Conservation (phyloP, 2,329 filamentous ascomycete species). For the Cucurbitaria berberidis region DNA sequence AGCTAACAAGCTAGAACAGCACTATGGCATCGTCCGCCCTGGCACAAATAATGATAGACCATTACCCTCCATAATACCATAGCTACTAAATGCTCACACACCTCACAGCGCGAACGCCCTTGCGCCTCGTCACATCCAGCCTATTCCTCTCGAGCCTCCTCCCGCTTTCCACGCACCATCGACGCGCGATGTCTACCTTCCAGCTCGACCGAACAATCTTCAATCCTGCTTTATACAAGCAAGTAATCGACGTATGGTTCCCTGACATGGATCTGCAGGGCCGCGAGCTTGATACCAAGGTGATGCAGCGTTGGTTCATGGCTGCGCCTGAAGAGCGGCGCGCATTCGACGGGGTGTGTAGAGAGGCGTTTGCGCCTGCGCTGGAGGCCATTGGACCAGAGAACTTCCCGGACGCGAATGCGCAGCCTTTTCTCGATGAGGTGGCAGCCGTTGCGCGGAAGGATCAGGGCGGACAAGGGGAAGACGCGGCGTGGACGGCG, state of each 20-base stretch:
- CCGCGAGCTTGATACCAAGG: slow-evolving; percentile 26
- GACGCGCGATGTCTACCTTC: slow-evolving; percentile 42
- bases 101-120: slow-evolving; percentile 7
- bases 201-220: slow-evolving; percentile 49
- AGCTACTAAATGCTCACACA: slow-evolving; percentile 10
- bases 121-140: slow-evolving; percentile 6
- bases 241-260: slow-evolving; percentile 50
- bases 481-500: slow-evolving; percentile 43
- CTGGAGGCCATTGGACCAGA: slow-evolving; percentile 49
- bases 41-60: too few species aligned
- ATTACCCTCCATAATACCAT: slow-evolving; percentile 1
- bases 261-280: slow-evolving; percentile 35
- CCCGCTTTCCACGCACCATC: background rate
- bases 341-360: slow-evolving; percentile 48
- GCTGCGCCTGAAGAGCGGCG: slow-evolving; percentile 40
- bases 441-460: slow-evolving; percentile 27
- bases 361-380: slow-evolving; percentile 41
- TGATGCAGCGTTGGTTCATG: slow-evolving; percentile 48
- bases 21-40: background rate
- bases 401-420: slow-evolving; percentile 32
- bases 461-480: slow-evolving; percentile 18
- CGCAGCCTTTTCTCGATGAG: slow-evolving; percentile 48
- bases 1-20: background rate
- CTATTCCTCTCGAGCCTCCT: background rate
- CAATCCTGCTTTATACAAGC: slow-evolving; percentile 48